These are phyloP conservation scores for Purpureocillium lavendulum DNA, from an alignment of 2,329 filamentous ascomycete genomes.

Conservation along the genomic window DNA sequence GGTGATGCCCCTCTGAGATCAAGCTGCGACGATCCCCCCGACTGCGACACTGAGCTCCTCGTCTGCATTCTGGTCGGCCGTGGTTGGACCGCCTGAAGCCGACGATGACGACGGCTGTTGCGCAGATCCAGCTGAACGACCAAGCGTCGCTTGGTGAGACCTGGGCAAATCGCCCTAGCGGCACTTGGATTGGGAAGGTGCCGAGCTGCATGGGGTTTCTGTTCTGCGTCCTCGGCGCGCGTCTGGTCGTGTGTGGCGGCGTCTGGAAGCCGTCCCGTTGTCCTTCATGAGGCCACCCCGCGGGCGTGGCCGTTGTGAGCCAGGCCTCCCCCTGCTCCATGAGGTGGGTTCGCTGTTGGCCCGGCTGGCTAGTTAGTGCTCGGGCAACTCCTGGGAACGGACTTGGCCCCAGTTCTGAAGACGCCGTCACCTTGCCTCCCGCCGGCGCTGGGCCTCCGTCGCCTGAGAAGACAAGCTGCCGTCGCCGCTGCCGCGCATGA, in stretches of 20 bases:
- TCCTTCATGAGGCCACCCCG: too few species aligned
- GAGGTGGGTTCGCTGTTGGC: too few species aligned
- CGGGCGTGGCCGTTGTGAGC: background rate
- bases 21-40: background rate
- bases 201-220: constrained; percentile 1
- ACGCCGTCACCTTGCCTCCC: too few species aligned
- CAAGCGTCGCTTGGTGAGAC: background rate
- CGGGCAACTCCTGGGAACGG: too few species aligned
- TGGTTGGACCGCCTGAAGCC: constrained; percentile 1
- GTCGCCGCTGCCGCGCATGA: background rate
- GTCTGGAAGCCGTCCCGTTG: background rate
- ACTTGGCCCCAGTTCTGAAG: too few species aligned
- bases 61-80: background rate
- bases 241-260: background rate
- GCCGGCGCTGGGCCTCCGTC: too few species aligned
- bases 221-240: background rate
- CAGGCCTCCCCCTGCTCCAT: background rate
- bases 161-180: constrained; percentile 1
- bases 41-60: too few species aligned
- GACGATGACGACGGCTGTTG: constrained; percentile 1
- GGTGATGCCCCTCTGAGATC: background rate
- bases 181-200: constrained; percentile 8
- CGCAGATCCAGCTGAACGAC: background rate
- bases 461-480: too few species aligned
- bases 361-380: too few species aligned